Base-by-base conservation (phyloP, 225 moss, liverwort and hornwort species). In the Thuidium tamariscinum region DNA sequence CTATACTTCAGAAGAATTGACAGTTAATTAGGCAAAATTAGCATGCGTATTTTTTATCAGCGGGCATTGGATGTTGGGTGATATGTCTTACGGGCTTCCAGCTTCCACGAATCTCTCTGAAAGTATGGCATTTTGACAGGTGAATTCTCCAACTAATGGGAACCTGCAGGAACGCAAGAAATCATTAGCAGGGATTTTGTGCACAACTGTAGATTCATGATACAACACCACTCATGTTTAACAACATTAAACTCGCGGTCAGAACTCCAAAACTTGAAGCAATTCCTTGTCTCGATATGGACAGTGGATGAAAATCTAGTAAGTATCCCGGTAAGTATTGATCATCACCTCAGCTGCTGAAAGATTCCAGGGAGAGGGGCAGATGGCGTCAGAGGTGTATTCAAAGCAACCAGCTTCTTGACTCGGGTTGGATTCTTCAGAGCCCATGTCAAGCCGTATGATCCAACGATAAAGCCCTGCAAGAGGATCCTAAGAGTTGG, bases 361-460 rank as follows among this genome's bases (percentile, higher is more conserved):
- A 99, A 99, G 37, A 97, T 90, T 86, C 96, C 91, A 56, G 99
- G 97, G 65, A 99, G 91, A 61, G 99, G 93, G 76, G 99, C 96
- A 74, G 99, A 96, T 9, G 95, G 90, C 46, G 99, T 99, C 16
- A 99, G 91, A 79, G 97, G 99, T 25, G 96, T 93, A 73, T 99
- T 99, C 88, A 99, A 78, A 67, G 95, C 86, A 36, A 92, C 95
- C 80, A 99, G 59, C 88, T 97, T 99, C 71, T 91, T 90, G 30
- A 99, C 75, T 87, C 92, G 94, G 57, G 84, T 87, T n/a, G 99
- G 96, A 85, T 96, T 95, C 88, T 99, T 99, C 88, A 99, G 86
- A 66, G 97, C 99, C 97, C 99, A 99, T 36, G 97, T 99, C 90
- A 99, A 93, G 77, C 99, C 99, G 82, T 99, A 99, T 25, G 99